Evolutionary conservation across 108 stramenopile genomes (phyloP), one percentile per base, ranked within the genome.

Genomic region (Pseudonitzschia delicatissima): DNA sequence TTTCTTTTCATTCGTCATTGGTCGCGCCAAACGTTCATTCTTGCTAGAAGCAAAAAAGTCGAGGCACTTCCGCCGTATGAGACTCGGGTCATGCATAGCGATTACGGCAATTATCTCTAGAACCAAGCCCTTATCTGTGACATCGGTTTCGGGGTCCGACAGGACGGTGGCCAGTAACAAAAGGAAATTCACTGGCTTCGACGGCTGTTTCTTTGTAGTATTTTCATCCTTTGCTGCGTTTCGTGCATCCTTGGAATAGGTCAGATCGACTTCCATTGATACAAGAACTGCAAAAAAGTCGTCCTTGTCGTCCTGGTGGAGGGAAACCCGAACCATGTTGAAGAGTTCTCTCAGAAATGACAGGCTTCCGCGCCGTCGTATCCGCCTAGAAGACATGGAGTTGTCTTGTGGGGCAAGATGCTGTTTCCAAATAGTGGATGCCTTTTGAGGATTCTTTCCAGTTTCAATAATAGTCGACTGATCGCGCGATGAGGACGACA

Each of bases 231-330:
- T 6, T 31, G 52, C 42, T 42, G 57, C 9, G 18, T 44, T 11
- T 26, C 58, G 26, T 13, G 44, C 64, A 42, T 77, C 57, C 4
- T 27, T 37, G 12, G 33, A 35, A 26, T 79, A 69, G 7, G 45
- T 35, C 39, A 80, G 45, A 42, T 81, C 72, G 29, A 88, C 76
- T 35, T 84, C 71, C 73, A 86, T 72, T 2, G 75, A 69, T 17
- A 85, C 82, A 33, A 86, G 72, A 33, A 71, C 77, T 15, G 81
- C 70, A 74, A 86, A 85, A 66, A 94, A 94, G 44, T 91, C 88
- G 61, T 91, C 93, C 62, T 87, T 91, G 47, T 91, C 93, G 31
- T 70, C 79, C 62, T 90, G 93, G 47, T 94, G 86, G 42, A 94
- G 69, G 4, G 85, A 85, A 57, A 75, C 67, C 49, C 88, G 83